These are phyloP conservation scores for Inga oerstediana DNA, from an alignment of 306 rosid genomes.

Conservation along the genomic window DNA sequence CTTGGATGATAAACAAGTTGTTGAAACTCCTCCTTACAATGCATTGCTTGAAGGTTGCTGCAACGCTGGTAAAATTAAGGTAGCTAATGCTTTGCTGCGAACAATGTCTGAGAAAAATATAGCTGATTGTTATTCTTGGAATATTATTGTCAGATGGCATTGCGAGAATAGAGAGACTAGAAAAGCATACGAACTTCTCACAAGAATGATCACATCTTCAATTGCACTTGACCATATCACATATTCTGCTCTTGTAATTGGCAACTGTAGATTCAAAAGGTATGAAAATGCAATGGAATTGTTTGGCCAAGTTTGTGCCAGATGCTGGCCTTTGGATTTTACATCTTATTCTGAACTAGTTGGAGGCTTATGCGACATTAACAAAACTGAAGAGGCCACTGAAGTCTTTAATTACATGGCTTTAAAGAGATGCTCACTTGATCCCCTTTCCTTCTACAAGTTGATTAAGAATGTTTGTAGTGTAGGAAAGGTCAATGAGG, in stretches of 20 bases:
- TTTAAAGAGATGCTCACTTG: conserved; percentile 51
- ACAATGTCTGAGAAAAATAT: conserved; percentile 60
- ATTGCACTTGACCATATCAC: conserved; percentile 56
- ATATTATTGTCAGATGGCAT: conserved; percentile 64
- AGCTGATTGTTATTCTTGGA: conserved; percentile 75
- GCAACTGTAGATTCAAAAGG: conserved; percentile 63
- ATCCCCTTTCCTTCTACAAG: conserved; percentile 54
- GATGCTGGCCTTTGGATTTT: conserved; percentile 69
- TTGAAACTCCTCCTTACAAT: conserved; percentile 69
- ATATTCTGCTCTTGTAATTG: conserved; percentile 71
- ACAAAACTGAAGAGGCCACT: conserved; percentile 53
- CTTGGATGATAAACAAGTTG: conserved; percentile 57
- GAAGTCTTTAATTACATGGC: conserved; percentile 75
- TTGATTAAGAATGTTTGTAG: conserved; percentile 67
- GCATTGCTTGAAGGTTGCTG: conserved; percentile 79
- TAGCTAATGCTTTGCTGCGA: conserved; percentile 55
- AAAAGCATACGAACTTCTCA: conserved; percentile 63
- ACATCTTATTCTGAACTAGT: conserved; percentile 68
- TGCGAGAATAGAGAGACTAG: conserved; percentile 59
- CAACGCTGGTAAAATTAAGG: conserved; percentile 48
- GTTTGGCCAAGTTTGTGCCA: conserved; percentile 43
- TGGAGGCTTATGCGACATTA: conserved; percentile 60
- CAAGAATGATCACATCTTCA: conserved; percentile 65
- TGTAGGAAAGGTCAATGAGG: conserved; percentile 51
- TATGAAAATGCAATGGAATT: conserved; percentile 61